Conservation (phyloP, 805 yeast genomes). For the Hanseniaspora lindneri region DNA sequence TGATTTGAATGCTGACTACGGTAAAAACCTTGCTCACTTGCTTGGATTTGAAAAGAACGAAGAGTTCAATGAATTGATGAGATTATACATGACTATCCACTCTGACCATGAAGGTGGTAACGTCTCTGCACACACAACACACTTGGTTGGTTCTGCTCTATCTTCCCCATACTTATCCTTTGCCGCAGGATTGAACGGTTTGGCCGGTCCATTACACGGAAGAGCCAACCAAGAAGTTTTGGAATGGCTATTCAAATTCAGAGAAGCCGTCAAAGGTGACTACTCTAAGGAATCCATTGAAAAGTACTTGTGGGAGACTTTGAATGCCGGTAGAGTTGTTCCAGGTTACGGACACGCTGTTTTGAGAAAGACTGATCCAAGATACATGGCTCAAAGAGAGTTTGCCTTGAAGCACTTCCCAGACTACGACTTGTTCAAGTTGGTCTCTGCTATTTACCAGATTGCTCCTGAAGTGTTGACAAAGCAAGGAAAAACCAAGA, state of each 20-base stretch:
- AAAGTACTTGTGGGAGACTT: slow-evolving; percentile 65
- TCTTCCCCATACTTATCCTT: slow-evolving; percentile 66
- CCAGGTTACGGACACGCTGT: slow-evolving; percentile 89
- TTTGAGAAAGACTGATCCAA: slow-evolving; percentile 77
- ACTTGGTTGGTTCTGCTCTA: slow-evolving; percentile 72
- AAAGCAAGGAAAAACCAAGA: slow-evolving; percentile 80
- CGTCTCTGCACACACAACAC: slow-evolving; percentile 79
- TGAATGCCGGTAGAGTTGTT: slow-evolving; percentile 71
- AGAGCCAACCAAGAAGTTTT: slow-evolving; percentile 81
- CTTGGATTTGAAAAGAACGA: slow-evolving; percentile 47
- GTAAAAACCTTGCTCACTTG: slow-evolving; percentile 49
- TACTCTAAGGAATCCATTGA: slow-evolving; percentile 57
- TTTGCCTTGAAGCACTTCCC: slow-evolving; percentile 68
- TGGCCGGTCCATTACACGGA: slow-evolving; percentile 82
- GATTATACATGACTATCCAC: slow-evolving; percentile 71
- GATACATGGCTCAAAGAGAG: slow-evolving; percentile 76
- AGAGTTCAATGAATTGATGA: slow-evolving; percentile 67
- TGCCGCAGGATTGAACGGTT: slow-evolving; percentile 74
- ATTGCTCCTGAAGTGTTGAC: slow-evolving; percentile 73
- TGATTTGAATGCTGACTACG: slow-evolving; percentile 49
- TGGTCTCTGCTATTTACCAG: slow-evolving; percentile 65
- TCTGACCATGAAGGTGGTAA: slow-evolving; percentile 87
- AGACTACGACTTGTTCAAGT: slow-evolving; percentile 65
- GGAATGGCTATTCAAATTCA: slow-evolving; percentile 64
- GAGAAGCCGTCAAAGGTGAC: slow-evolving; percentile 49